These are phyloP conservation scores for Gossypium bickii DNA, from an alignment of 345 rosid genomes.

Conservation along the genomic window DNA sequence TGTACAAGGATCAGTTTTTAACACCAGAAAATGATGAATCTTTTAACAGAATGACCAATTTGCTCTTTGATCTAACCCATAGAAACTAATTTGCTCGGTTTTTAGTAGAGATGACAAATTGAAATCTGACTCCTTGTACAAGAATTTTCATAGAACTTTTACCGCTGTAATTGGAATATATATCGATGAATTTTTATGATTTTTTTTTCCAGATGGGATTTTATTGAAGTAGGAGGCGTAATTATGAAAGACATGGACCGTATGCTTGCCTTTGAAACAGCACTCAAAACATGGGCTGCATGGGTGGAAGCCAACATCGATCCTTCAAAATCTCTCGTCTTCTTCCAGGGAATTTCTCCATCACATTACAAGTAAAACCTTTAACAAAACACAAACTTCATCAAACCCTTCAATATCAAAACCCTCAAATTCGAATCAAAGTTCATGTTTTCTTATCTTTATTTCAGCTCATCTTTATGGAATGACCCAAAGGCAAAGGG, in stretches of 20 bases:
- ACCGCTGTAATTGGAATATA: too few species aligned
- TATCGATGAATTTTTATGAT: background rate
- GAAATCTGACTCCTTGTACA: rapidly evolving
- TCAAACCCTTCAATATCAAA: background rate
- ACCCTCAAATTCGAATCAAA: background rate
- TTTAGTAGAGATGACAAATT: too few species aligned
- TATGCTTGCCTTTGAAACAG: conserved; percentile 57
- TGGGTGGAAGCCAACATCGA: conserved; percentile 68
- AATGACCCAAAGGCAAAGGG: conserved; percentile 49
- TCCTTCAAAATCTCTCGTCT: conserved; percentile 51
- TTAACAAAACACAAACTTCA: background rate
- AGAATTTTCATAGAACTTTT: too few species aligned
- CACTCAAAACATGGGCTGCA: conserved; percentile 67
- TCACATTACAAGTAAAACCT: conserved; percentile 64
- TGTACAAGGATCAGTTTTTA: too few species aligned
- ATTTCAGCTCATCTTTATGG: conserved; percentile 53
- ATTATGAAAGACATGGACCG: conserved; percentile 68
- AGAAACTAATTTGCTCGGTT: too few species aligned
- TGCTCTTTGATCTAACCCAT: rapidly evolving
- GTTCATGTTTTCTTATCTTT: background rate
- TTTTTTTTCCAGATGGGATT: conserved; percentile 59
- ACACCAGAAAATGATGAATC: too few species aligned
- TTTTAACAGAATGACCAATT: too few species aligned
- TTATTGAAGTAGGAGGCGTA: conserved; percentile 39
- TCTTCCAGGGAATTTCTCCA: conserved; percentile 86